Base-by-base conservation (phyloP, 495 filamentous ascomycete species). In the Aspergillus incahuasiensis region DNA sequence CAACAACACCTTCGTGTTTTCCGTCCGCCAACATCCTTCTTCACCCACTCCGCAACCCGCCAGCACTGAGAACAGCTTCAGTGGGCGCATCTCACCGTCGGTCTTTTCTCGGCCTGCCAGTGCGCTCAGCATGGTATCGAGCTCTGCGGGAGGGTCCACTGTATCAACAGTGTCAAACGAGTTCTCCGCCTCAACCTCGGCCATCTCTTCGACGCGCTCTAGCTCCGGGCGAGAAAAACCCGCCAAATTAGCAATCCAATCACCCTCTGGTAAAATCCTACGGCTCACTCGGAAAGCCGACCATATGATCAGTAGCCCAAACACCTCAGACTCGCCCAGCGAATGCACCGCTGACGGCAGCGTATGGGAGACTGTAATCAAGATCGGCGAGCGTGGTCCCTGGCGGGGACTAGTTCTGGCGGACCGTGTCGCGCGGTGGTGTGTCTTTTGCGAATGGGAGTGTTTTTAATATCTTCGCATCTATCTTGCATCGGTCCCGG, bases 1-100 rank as follows among this genome's bases (percentile, higher is more conserved):
- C 40, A 96, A 96, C 73, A 97, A 97, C 66, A 99, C 94, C 6
- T 99, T 96, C 65, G 92, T 99, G 21, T 99, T 99, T 65, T 86
- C 87, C 48, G 87, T 97, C 46, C 88, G 94, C 24, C 94, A 99
- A 64, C 91, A 97, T 65, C 89, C 91, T 0, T 87, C 90, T 34
- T 85, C 86, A 0, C 67, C 76, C 5, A 66, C 71, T 24, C 58
- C 68, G 30, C 61, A 79, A 18, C 71, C 80, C 5, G 76, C 61
- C 76, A 60, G 82, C 82, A 66, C 73, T 68, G 59, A 84, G 75
- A 45, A 75, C 63, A 52, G 57, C 1, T 54, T 62, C 21, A 69
- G 65, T 35, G 74, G 74, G 5, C 72, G 73, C 11, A 68, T 81
- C 7, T 90, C 87, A 13, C 88, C 89, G 2, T 75, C 84, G 3